Conservation (phyloP, 352 stramenopile species). For the Phytophthora sansomeana region DNA sequence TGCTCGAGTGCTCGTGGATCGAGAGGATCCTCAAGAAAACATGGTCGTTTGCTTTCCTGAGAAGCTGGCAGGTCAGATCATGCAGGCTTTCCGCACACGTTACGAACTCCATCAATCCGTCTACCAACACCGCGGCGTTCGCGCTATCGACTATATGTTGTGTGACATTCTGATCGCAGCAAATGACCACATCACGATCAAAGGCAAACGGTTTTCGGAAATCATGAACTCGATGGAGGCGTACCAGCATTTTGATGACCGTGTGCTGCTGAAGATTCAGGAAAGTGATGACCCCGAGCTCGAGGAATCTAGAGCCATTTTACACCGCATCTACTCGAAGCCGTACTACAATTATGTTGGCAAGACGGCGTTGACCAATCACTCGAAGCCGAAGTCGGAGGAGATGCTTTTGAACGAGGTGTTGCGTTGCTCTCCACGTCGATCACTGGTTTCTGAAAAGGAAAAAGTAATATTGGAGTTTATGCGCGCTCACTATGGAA, state of each 20-base stretch:
- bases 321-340: conserved; percentile 71
- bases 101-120: conserved; percentile 89
- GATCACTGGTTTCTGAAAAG: conserved; percentile 44
- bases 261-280: conserved; percentile 79
- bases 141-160: conserved; percentile 91
- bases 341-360: conserved; percentile 85
- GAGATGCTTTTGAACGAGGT: conserved; percentile 72
- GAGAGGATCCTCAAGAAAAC: conserved; percentile 43
- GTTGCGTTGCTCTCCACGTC: conserved; percentile 45
- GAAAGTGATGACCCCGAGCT: conserved; percentile 66
- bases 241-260: conserved; percentile 88
- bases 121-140: conserved; percentile 88
- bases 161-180: conserved; percentile 80
- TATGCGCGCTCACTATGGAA: conserved; percentile 85
- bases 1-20: conserved; percentile 73
- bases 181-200: conserved; percentile 69
- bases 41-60: conserved; percentile 88
- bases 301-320: conserved; percentile 51
- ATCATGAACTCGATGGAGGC: conserved; percentile 69
- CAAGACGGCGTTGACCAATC: conserved; percentile 59
- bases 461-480: conserved; percentile 83
- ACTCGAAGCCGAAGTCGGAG: conserved; percentile 55
- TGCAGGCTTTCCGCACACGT: conserved; percentile 89
- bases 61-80: conserved; percentile 86
- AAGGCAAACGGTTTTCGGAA: conserved; percentile 71